Base-by-base conservation (phyloP, 2,329 filamentous ascomycete species). In the Hawksworthiomyces lignivorus region DNA sequence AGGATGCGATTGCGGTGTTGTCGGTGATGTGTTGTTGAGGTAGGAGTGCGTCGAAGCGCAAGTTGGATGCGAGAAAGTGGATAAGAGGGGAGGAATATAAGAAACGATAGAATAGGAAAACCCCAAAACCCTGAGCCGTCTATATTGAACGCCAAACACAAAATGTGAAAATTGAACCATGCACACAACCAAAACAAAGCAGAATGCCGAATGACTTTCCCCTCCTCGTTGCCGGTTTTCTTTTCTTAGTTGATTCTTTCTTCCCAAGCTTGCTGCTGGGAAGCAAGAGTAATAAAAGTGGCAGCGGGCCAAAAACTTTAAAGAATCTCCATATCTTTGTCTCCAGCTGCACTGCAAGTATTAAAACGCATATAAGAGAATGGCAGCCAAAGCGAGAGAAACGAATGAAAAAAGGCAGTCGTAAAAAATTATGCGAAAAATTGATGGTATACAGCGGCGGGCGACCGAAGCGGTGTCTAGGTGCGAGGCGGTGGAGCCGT, bases 311-410 rank as follows among this genome's bases (percentile, higher is more conserved):
- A 46, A 51, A 48, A 48, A 45, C 37, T 45, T 21, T 45, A 45
- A 27, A 32, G n/a, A 29, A 17, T 56, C 38, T 54, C 54, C 54
- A 50, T 52, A 43, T 50, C 29, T 24, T 41, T 44, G 39, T 46
- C 30, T 36, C 34, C 19, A 18, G 31, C 12, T 26, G 40, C 19
- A 49, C 48, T 55, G 55, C 51, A 48, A 48, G 49, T 53, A 61
- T 62, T 61, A 61, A 60, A 56, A 52, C 47, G 39, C 50, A 56
- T 54, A 51, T 52, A 41, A 21, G 28, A 30, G 40, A 36, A 41
- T 32, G 29, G 36, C 29, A 26, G 24, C 32, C 30, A 34, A 40
- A 40, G 30, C 44, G 24, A 43, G 12, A 35, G 31, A 42, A 28
- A 22, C 6, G 27, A 32, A 22, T 15, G 18, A 30, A 22, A 29